phyloP scores from a whole-genome alignment of 345 rosid genomes.

The Boechera retrofracta region DNA sequence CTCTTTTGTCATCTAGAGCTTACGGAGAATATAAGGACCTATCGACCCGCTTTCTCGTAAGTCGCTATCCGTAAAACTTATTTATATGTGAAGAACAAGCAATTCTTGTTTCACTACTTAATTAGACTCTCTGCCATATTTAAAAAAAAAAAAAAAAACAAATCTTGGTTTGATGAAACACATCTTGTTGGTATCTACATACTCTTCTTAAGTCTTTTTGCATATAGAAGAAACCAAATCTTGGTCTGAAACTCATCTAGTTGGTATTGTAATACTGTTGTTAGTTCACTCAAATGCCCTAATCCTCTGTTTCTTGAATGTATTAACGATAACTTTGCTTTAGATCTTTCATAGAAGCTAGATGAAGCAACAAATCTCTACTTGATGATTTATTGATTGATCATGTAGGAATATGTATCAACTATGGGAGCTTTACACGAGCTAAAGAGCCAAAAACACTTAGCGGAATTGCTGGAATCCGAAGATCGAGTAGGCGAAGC shows the following conservation, averaged over 20 bases:
- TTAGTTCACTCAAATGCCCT: not conserved
- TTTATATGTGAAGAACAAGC: not conserved
- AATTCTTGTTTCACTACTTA: not conserved
- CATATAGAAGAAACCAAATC: not conserved
- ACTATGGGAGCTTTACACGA: constrained; percentile 66
- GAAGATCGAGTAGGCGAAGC: constrained; percentile 58
- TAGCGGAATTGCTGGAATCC: constrained; percentile 53
- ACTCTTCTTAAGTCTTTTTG: not conserved
- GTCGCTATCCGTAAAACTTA: not conserved
- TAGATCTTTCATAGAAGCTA: not conserved
- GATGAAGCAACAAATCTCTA: not conserved
- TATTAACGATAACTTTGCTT: not conserved
- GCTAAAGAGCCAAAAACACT: constrained; percentile 61
- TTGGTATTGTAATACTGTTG: not conserved
- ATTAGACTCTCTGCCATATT: too few relatives aligned
- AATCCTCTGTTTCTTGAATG: constrained; percentile 15
- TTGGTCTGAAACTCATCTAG: constrained; percentile 1
- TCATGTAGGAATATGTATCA: constrained; percentile 61
- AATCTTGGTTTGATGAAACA: not conserved
- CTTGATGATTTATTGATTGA: not conserved
- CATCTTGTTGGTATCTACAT: too few relatives aligned
- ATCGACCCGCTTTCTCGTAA: constrained; percentile 62
- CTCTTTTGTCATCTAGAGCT: constrained; percentile 44
- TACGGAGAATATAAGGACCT: constrained; percentile 56
- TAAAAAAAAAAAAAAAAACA: too few relatives aligned